Conservation (phyloP, 202 grass and related monocot genomes). For the Bolboschoenoplectus hybrid region DNA sequence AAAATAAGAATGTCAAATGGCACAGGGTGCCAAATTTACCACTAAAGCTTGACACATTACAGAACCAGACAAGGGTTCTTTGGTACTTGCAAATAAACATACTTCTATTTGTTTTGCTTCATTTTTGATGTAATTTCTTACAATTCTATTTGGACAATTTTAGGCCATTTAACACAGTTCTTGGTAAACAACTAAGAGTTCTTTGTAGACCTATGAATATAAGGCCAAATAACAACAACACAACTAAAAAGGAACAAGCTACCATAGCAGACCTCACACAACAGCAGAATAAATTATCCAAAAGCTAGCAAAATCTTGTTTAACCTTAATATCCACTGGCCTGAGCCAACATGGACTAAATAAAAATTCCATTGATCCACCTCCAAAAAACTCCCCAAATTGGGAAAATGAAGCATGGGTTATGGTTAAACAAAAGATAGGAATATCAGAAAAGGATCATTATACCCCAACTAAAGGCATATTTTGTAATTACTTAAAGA, state of each 20-base stretch:
- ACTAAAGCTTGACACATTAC: neutral
- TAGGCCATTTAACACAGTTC: neutral
- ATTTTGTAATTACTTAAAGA: neutral
- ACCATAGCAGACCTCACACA: neutral
- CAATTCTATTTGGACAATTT: neutral
- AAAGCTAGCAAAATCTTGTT: neutral
- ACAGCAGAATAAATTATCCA: neutral
- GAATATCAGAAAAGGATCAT: neutral
- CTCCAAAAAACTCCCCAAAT: neutral
- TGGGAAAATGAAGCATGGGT: neutral
- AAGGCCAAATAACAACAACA: neutral
- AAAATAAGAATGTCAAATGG: constrained; percentile 8
- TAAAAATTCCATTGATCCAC: neutral
- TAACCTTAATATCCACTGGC: neutral
- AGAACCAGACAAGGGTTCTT: constrained; percentile 3
- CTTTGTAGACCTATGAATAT: neutral
- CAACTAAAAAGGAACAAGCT: neutral
- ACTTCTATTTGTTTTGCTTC: neutral
- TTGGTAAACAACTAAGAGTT: no score
- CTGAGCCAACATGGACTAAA: neutral
- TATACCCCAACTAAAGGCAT: neutral
- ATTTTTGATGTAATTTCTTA: constrained; percentile 9
- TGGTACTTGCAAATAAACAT: neutral
- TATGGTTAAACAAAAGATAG: neutral
- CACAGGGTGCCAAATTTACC: neutral